Base-by-base conservation (phyloP, 768 basidiomycete species). In the Rhodosporidiobolus odoratus region DNA sequence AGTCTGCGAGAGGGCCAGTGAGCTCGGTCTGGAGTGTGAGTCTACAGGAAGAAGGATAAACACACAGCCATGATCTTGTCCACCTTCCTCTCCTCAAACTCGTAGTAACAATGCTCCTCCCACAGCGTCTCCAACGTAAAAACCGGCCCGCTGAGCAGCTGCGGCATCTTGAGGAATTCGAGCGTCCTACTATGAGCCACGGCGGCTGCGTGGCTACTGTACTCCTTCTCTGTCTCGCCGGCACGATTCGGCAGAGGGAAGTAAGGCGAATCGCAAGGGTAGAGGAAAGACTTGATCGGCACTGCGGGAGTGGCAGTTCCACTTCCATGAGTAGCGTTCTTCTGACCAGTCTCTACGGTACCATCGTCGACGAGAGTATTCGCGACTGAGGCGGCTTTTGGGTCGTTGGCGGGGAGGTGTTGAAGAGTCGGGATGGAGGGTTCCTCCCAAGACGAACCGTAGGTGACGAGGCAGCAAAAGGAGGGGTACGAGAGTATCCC, bases 61-160 rank as follows among this genome's bases (percentile, higher is more conserved):
- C 77, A 68, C 50, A 78, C 76, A 6, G 69, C 74, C 77, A 78
- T 78, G 25, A 75, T 78, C 61, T 75, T 75, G 32, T 65, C 77
- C 17, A 83, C 81, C 54, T 80, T 75, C 35, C 84, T 78, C 69
- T 82, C 81, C 43, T 68, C 81, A 69, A 86, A 86, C 76, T 86
- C 86, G 69, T 83, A 85, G 65, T 81, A 82, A 2, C 82, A 82
- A 69, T 86, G 86, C 66, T 85, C 84, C 17, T 86, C 84, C 86
- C 86, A 86, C 41, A 86, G 83, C n/a, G 81, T 82, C 74, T 86
- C 86, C 2, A 86, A 78, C 75, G 86, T 84, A 61, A 86, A 86
- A 34, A 80, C 75, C 17, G 85, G 86, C 0, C 85, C 85, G 30
- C 60, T 68, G 47, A 76, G 48, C 2, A 50, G 41, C 17, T 37